Conservation (phyloP, 2,329 filamentous ascomycete species). For the Nothopassalora personata region DNA sequence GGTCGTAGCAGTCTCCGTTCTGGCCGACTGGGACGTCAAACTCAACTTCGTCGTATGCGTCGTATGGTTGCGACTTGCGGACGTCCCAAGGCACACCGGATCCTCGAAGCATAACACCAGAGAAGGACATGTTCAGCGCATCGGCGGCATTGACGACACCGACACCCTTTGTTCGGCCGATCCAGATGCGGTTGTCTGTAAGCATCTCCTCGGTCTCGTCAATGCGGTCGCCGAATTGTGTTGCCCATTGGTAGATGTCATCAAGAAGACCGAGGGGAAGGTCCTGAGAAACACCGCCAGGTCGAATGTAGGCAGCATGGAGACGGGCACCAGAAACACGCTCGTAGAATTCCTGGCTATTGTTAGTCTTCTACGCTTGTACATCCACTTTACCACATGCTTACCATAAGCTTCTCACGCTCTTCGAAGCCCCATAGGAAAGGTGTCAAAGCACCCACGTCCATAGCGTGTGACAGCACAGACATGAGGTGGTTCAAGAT, state of each 20-base stretch:
- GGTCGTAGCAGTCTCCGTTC: conserved; percentile 98
- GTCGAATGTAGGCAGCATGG: conserved; percentile 93
- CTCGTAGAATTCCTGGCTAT: conserved; percentile 90
- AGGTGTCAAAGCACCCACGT: conserved; percentile 93
- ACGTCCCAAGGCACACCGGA: conserved; percentile 95
- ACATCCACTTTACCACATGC: conserved; percentile 25
- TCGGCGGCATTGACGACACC: conserved; percentile 88
- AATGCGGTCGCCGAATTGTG: conserved; percentile 95
- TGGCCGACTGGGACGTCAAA: conserved; percentile 96
- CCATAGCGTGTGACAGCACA: conserved; percentile 94
- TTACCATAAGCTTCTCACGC: conserved; percentile 98
- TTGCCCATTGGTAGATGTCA: conserved; percentile 99
- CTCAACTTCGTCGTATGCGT: conserved; percentile 95
- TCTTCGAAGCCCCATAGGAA: conserved; percentile 99
- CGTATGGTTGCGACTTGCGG: conserved; percentile 93
- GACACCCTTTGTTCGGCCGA: conserved; percentile 78
- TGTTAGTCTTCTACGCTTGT: conserved; percentile 8
- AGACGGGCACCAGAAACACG: conserved; percentile 96
- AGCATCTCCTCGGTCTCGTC: conserved; percentile 98
- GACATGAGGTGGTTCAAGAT: conserved; percentile 98
- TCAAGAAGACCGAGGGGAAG: conserved; percentile 89
- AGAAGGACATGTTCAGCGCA: conserved; percentile 95
- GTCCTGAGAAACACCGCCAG: conserved; percentile 94
- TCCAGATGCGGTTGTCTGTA: conserved; percentile 99
- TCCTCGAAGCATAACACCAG: conserved; percentile 94